phyloP scores from a whole-genome alignment of 1,139 yeast species.

The Blastobotrys elegans region DNA sequence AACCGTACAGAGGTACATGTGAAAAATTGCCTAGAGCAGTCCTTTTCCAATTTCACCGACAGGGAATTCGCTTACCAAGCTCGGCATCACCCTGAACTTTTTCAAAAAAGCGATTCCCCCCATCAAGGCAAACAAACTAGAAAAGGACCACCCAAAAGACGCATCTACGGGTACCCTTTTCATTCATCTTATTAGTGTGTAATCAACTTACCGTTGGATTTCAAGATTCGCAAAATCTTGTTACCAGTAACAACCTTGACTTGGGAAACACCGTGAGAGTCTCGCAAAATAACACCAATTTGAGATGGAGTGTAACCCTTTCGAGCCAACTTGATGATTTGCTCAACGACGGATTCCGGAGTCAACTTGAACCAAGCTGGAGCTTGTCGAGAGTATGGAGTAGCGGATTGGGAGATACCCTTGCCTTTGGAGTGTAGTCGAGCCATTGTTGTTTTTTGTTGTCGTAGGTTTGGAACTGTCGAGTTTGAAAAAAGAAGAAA shows the following conservation, averaged over 20 bases:
- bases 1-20: constrained; percentile 36
- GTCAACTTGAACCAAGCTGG: constrained; percentile 99
- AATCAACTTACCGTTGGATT: constrained; percentile 75
- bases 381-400: constrained; percentile 98
- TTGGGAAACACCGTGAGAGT: constrained; percentile 99
- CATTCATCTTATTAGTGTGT: no score
- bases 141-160: no score
- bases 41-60: no score
- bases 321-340: constrained; percentile 98
- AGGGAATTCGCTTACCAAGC: no score
- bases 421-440: constrained; percentile 77
- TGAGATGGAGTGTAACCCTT: constrained; percentile 99
- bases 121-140: no score
- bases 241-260: constrained; percentile 96
- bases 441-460: constrained; percentile 44
- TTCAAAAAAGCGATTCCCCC: no score
- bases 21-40: no score
- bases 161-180: no score
- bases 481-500: constrained; percentile 1
- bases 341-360: constrained; percentile 94
- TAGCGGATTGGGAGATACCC: constrained; percentile 98
- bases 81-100: no score
- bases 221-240: constrained; percentile 98
- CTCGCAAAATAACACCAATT: constrained; percentile 99
- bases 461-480: constrained; percentile 6